Base-by-base conservation (phyloP, 257 asterid genomes). In the Primulina tabacum region DNA sequence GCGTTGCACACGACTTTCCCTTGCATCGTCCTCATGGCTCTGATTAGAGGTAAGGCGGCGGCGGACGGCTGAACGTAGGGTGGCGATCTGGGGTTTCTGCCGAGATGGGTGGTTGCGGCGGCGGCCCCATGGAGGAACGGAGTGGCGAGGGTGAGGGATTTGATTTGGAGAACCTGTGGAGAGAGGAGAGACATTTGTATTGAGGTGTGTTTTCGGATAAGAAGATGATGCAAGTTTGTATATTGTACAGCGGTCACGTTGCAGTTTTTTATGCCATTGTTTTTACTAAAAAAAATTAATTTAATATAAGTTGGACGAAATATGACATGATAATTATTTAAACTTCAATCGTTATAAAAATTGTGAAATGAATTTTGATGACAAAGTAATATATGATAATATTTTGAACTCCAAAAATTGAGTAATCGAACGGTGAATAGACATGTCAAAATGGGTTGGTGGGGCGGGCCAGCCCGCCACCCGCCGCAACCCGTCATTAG, bases 51-150 rank as follows among this genome's bases (percentile, higher is more conserved):
- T 32, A 76, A 60, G 57, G 18, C 56, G 40, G 80, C 37, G 62
- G 82, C n/a, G 34, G 87, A 65, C 0, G 86, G 74, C n/a, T 74
- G 67, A 32, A 64, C 71, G 8, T 71, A 71, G 50, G 82, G 17
- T 71, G 75, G 2, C 30, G 78, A 30, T 57, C 77, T 21, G 75
- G 76, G 2, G 69, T 88, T 86, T 32, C 26, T 83, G 76, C 78
- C 28, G 76, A 80, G 86, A 3, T 35, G 77, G 73, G 86, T 18
- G 67, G 69, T n/a, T 33, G 90, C 62, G 59, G 82, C 4, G 76
- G 85, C 17, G 84, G 85, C 60, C 78, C 92, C 98, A 87, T 90
- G 87, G 82, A 90, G 90, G 78, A 93, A 92, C n/a, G 89, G 81
- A 56, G 82, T 77, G 76, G 80, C 10, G 71, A 85, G 86, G 8